A percentile compares a stretch with the other conserved stretches of the same genome.
phyloP scores from a whole-genome alignment of 2,329 filamentous ascomycete species.

The Trichoderma brevicompactum region DNA sequence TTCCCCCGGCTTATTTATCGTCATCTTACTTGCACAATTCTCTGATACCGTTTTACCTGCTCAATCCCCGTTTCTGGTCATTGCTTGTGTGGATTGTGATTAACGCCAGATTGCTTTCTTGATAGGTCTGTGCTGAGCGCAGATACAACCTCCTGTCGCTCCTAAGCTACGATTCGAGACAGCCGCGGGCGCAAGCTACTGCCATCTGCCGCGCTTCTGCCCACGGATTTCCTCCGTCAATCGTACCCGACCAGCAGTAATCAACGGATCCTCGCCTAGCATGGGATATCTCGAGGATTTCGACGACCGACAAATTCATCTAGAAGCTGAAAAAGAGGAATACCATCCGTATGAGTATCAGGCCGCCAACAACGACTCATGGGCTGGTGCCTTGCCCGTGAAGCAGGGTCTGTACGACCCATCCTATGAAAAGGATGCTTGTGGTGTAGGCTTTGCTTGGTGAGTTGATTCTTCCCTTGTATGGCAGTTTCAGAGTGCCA shows the following conservation, averaged over 20 bases:
- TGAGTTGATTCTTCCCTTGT: slow-evolving; percentile 51
- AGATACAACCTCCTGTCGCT: slow-evolving; percentile 6
- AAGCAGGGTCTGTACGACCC: slow-evolving; percentile 99
- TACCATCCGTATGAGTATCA: slow-evolving; percentile 83
- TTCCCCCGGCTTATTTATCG: neutral
- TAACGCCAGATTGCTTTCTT: neutral
- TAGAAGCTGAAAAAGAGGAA: slow-evolving; percentile 62
- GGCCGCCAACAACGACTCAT: slow-evolving; percentile 80
- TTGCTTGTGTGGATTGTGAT: neutral
- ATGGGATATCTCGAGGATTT: slow-evolving; percentile 70
- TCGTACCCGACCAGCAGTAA: slow-evolving; percentile 17
- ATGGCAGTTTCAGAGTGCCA: neutral
- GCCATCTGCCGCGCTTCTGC: slow-evolving; percentile 9
- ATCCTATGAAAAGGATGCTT: slow-evolving; percentile 96
- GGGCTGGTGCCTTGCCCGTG: slow-evolving; percentile 93
- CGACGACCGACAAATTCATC: slow-evolving; percentile 68
- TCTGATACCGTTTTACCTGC: neutral
- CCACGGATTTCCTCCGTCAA: slow-evolving; percentile 14
- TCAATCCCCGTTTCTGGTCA: neutral
- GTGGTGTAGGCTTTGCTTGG: slow-evolving; percentile 98
- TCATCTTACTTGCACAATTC: neutral
- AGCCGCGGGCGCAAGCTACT: slow-evolving; percentile 20
- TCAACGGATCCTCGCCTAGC: slow-evolving; percentile 60
- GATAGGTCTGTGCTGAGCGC: slow-evolving; percentile 26
- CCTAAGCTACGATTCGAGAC: neutral